Base-by-base conservation (phyloP, 495 filamentous ascomycete species). In the Lasiosphaeriaceae sp. region DNA sequence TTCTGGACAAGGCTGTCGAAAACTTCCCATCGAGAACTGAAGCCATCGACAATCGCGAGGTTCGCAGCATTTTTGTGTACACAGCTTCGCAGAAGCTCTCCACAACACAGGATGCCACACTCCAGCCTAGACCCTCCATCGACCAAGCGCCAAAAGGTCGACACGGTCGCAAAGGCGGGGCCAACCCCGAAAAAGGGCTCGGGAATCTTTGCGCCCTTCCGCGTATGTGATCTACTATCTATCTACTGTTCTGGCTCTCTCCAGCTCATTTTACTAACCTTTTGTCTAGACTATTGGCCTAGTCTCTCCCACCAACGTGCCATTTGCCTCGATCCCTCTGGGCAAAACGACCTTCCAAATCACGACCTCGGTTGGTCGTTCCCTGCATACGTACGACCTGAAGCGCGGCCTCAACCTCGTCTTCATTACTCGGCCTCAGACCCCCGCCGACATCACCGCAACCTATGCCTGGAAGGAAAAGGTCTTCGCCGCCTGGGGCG, bases 291-390 rank as follows among this genome's bases (percentile, higher is more conserved):
- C 95, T 34, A 74, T 99, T 62, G 94, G 94, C 45, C 79, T 97
- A 9, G 90, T 97, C 14, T 96, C 95, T 14, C 89, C 94, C 2
- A 96, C 92, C 12, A 60, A 80, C 34, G 89, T 96, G 2, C 93
- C 94, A 6, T 97, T 97, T 65, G 89, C 92, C 8, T 85, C 86
- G 20, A 81, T 93, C 21, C 90, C 94, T 3, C 76, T 96, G 16
- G 94, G 94, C 54, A 96, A 95, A 70, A 89, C 90, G 6, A 96
- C 92, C 17, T 97, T 94, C 69, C 94, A 99, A 66, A 89, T 99
- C 70, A 97, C 94, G 14, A 97, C 95, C 39, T 96, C 90, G 0
- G 89, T 93, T 49, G 92, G 92, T 59, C 83, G 85, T 59, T 88
- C 85, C 44, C 82, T 99, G 12, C 94, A 97, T 68, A 97, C 94